A percentile compares a stretch with the other conserved stretches of the same genome.
phyloP scores from a whole-genome alignment of 2,329 filamentous ascomycete genomes.

The Fusarium tricinctum region DNA sequence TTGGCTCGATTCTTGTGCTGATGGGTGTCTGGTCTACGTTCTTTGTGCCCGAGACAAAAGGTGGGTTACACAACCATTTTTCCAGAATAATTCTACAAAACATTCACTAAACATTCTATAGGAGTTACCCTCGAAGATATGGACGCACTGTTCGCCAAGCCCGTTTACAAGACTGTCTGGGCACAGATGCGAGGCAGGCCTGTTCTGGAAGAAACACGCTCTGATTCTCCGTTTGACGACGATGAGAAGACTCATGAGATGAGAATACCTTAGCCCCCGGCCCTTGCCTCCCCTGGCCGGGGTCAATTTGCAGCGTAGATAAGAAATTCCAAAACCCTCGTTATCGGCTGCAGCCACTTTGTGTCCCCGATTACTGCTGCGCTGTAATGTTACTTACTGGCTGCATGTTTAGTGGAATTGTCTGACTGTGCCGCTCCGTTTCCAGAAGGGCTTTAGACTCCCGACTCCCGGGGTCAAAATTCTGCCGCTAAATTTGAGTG shows the following conservation, averaged over 20 bases:
- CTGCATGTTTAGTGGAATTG: neutral
- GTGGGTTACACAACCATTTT: conserved; percentile 37
- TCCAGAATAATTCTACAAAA: neutral
- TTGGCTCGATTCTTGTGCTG: conserved; percentile 60
- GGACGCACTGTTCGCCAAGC: conserved; percentile 55
- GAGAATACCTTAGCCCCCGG: conserved; percentile 36
- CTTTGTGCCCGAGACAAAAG: conserved; percentile 67
- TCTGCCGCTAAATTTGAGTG: conserved; percentile 8
- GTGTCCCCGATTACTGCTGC: neutral
- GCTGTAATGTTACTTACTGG: conserved; percentile 27
- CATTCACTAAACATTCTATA: conserved; percentile 27
- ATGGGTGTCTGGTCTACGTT: conserved; percentile 64
- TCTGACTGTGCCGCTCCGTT: conserved; percentile 19
- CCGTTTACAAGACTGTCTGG: conserved; percentile 54
- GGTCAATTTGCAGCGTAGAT: conserved; percentile 32
- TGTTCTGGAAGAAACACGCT: conserved; percentile 36
- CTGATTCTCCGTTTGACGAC: conserved; percentile 44
- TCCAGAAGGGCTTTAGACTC: conserved; percentile 32
- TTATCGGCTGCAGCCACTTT: conserved; percentile 25
- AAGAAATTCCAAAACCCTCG: conserved; percentile 6
- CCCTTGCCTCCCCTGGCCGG: neutral
- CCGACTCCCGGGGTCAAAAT: neutral
- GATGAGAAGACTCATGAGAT: conserved; percentile 40
- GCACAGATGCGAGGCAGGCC: conserved; percentile 43
- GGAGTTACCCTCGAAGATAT: conserved; percentile 63